These are phyloP conservation scores for Boechera stricta DNA, from an alignment of 345 rosid genomes.

Conservation along the genomic window DNA sequence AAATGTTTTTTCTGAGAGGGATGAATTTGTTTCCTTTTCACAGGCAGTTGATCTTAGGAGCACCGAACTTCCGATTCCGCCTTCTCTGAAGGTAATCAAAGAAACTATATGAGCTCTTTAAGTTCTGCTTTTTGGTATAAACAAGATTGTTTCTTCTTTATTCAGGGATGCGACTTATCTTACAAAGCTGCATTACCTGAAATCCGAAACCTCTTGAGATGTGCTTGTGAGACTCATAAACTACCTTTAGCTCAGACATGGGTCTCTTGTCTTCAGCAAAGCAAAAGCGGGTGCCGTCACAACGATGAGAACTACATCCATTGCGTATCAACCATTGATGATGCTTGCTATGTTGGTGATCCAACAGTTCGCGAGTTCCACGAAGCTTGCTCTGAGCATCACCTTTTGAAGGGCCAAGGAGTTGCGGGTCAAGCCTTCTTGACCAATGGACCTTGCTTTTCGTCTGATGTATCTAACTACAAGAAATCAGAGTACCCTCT, in stretches of 20 bases:
- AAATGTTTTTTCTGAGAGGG: background rate
- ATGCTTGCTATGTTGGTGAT: constrained; percentile 71
- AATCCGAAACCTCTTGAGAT: constrained; percentile 70
- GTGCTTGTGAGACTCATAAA: constrained; percentile 75
- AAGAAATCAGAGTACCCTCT: constrained; percentile 84
- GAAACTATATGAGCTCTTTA: background rate
- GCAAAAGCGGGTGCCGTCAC: constrained; percentile 83
- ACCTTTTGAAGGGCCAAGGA: constrained; percentile 91
- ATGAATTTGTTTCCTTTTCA: background rate
- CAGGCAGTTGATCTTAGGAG: constrained; percentile 93
- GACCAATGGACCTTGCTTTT: constrained; percentile 92
- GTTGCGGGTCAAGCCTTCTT: constrained; percentile 84
- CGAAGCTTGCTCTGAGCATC: constrained; percentile 95
- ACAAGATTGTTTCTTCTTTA: constrained; percentile 26
- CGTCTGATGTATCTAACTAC: constrained; percentile 62
- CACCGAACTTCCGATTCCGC: constrained; percentile 51
- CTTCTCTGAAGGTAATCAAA: constrained; percentile 56
- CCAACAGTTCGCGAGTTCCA: constrained; percentile 63
- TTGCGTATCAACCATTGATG: constrained; percentile 84
- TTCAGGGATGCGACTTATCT: constrained; percentile 57
- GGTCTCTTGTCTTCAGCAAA: constrained; percentile 79
- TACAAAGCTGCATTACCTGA: constrained; percentile 82
- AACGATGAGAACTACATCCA: constrained; percentile 67
- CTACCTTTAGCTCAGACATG: constrained; percentile 91
- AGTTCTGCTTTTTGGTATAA: constrained; percentile 22